Base-by-base conservation (phyloP, 495 filamentous ascomycete genomes). In the Penicillium dipodomyicola region DNA sequence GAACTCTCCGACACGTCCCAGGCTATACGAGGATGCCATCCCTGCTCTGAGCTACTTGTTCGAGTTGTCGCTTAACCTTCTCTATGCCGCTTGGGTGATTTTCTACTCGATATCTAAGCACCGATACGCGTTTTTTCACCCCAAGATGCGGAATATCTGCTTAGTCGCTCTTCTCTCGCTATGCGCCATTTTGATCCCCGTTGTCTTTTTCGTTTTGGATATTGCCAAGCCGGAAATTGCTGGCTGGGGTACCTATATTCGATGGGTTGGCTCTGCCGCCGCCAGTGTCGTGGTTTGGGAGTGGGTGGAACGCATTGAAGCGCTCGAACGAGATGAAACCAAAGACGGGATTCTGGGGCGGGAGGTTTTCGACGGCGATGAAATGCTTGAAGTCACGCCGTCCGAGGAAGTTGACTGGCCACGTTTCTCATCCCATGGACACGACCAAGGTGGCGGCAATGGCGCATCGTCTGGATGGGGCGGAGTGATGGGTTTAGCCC, bases 301-400 rank as follows among this genome's bases (percentile, higher is more conserved):
- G 71, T 98, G 94, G 94, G 94, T 98, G 17, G 94, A 98, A 69
- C 82, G 95, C n/a, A 98, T 98, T 51, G 94, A 98, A 69, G 91
- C 91, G 0, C 73, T 98, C 47, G 94, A 98, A 72, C 83, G 94
- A 50, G 93, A 98, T 65, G 94, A 98, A 63, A 90, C 90, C 64
- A 96, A 96, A 69, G 94, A 96, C 58, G 95, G 94, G 9, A 93
- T 98, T 23, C 78, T 98, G 4, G 94, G 94, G 19, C 78, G 94
- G 57, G 94, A 98, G 67, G 84, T 97, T 0, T 97, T 97, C 60
- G 94, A 97, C 64, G 95, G 93, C 14, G 94, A 98, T 61, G 94
- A 98, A 69, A 96, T 95, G 90, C 74, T 95, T 35, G 91, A 95
- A 22, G 77, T 87, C 22, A 87, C 85, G 10, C 83, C 84, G 14